Evolutionary conservation across 176 grass and related monocot species (phyloP).

Genomic region (Bothriochloa decipiens): DNA sequence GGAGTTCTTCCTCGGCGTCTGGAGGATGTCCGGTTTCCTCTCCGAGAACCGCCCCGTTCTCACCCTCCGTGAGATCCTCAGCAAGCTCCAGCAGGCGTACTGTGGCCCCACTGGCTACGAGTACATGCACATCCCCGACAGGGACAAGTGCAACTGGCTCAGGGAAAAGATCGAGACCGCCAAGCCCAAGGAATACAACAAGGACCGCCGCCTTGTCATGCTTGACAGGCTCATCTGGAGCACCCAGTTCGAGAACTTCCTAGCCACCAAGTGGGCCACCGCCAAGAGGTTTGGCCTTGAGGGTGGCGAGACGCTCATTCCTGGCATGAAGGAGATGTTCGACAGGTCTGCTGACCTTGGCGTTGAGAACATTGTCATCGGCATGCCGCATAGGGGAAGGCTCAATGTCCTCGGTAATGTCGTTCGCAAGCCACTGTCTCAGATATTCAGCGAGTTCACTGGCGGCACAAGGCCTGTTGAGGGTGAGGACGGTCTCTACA

Average conservation of each 20-base stretch:
- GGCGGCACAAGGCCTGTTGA: conserved; percentile 88
- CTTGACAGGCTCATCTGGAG: conserved; percentile 96
- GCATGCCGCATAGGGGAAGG: conserved; percentile 96
- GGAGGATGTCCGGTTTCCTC: conserved; percentile 85
- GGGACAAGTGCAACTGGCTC: conserved; percentile 95
- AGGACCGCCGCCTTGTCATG: conserved; percentile 74
- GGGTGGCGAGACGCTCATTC: conserved; percentile 88
- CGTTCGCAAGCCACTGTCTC: conserved; percentile 79
- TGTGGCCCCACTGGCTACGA: conserved; percentile 86
- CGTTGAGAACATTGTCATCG: conserved; percentile 89
- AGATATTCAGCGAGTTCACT: conserved; percentile 97
- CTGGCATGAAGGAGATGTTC: conserved; percentile 99
- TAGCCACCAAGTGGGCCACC: conserved; percentile 92
- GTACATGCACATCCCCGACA: conserved; percentile 94
- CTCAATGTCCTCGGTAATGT: conserved; percentile 94
- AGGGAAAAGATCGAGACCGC: conserved; percentile 82
- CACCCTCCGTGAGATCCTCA: conserved; percentile 82
- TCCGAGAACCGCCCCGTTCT: conserved; percentile 88
- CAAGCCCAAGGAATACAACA: conserved; percentile 50
- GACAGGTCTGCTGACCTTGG: conserved; percentile 76
- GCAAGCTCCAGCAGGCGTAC: conserved; percentile 87
- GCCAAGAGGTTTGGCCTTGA: conserved; percentile 94
- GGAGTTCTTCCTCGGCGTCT: conserved; percentile 95
- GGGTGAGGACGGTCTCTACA: conserved; percentile 84
- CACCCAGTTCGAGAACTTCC: conserved; percentile 95